Evolutionary conservation across 192 early-diverging fungal species (phyloP), one percentile per base, ranked within the genome.

Genomic region (Umbelopsis isabellina): DNA sequence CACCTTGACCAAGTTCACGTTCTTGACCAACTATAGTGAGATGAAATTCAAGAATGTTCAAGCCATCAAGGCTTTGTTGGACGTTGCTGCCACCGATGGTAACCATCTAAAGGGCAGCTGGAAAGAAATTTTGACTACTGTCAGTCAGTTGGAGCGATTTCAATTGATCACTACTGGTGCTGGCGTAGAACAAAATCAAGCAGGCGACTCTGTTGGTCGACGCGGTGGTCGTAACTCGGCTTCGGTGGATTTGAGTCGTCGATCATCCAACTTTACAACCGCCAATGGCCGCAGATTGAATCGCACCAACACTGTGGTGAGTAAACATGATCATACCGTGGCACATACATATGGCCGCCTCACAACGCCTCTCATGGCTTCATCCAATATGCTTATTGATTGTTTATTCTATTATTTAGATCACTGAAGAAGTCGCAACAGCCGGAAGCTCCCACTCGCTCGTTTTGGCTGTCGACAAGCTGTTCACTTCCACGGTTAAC

Each of bases 31-130:
- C 68, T 74, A 95, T 53, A 85, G 88, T 23, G 92, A 95, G 71
- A 93, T 98, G 86, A 88, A 86, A 53, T 89, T 90, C 37, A 98
- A 98, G 79, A 95, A 98, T 73, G 87, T 96, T 16, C 93, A 94
- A 70, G 95, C 93, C 1, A 96, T 98, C 71, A 88, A 91, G 50
- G 88, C 92, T 9, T 79, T 98, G 8, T 81, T 98, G 41, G 93
- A 89, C 46, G 83, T 97, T 3, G 92, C 94, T 3, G 72, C 79
- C 4, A 78, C 79, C n/a, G 87, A 89, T 20, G 90, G 90, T 46
- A 88, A 89, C 64, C 84, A 86, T 45, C 75, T 91, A 49, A 82
- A 81, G 16, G 85, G 86, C 9, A 86, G 78, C 45, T 98, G 96
- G 96, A 79, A 87, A 41, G 93, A 98, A 53, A 90, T 96, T 11